Percentiles rank a stretch among this genome's conserved stretches.
Evolutionary conservation across 2,329 filamentous ascomycete genomes (phyloP).

Genomic region (Epichloe brachyelytri): DNA sequence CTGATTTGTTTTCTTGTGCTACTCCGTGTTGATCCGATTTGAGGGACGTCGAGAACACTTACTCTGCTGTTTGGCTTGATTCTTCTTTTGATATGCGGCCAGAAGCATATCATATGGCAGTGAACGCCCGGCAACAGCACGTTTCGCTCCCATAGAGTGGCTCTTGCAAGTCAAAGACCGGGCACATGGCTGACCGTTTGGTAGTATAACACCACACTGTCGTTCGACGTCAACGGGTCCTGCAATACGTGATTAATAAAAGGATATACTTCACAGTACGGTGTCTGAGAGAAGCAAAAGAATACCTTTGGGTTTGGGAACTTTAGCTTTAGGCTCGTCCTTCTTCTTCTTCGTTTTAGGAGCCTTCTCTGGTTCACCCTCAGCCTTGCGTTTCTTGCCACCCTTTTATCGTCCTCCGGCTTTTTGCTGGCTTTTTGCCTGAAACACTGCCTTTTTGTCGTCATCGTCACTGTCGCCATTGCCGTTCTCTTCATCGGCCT

Average conservation of each 20-base stretch:
- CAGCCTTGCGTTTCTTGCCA: constrained; percentile 68
- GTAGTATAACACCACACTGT: constrained; percentile 78
- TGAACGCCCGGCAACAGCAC: constrained; percentile 74
- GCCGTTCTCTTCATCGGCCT: constrained; percentile 34
- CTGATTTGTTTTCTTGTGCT: neutral
- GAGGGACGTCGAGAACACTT: constrained; percentile 24
- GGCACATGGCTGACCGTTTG: constrained; percentile 78
- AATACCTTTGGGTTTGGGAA: constrained; percentile 67
- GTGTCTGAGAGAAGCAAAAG: neutral
- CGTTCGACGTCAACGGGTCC: constrained; percentile 86
- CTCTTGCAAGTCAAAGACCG: constrained; percentile 87
- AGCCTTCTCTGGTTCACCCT: constrained; percentile 64
- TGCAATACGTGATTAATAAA: constrained; percentile 13
- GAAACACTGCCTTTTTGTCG: constrained; percentile 28
- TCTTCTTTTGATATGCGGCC: constrained; percentile 88
- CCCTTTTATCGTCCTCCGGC: constrained; percentile 48
- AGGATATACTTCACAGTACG: neutral
- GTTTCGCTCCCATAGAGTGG: constrained; percentile 88
- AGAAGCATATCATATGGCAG: constrained; percentile 88
- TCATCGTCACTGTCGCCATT: constrained; percentile 35
- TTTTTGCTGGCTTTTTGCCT: constrained; percentile 55
- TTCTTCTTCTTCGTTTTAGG: constrained; percentile 91
- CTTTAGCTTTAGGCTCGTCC: constrained; percentile 75
- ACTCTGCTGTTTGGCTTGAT: constrained; percentile 96
- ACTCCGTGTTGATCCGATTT: neutral